Percentiles rank a stretch among this genome's conserved stretches.
Evolutionary conservation across 1,139 yeast species (phyloP).

Genomic region (Suhomyces kunorum): DNA sequence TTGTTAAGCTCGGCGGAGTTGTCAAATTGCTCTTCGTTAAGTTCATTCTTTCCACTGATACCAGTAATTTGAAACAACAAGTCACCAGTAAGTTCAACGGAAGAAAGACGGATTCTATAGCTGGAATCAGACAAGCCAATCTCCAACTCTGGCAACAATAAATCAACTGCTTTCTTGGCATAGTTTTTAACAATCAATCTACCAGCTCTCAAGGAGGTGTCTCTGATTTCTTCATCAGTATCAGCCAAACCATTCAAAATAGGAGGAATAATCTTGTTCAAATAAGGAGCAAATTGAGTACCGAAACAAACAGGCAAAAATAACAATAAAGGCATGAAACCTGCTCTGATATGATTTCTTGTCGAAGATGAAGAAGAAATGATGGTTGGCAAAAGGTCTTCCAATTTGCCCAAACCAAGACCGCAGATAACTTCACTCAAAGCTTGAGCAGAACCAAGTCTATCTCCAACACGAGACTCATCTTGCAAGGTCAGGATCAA

Average conservation of each 20-base stretch:
- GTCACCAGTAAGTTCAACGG: conserved; percentile 97
- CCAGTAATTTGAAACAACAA: conserved; percentile 93
- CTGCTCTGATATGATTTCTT: conserved; percentile 78
- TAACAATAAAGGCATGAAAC: conserved; percentile 86
- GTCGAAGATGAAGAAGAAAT: conserved; percentile 69
- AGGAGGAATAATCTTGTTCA: conserved; percentile 83
- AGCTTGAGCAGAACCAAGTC: conserved; percentile 97
- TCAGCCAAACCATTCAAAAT: conserved; percentile 92
- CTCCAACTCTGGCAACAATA: conserved; percentile 91
- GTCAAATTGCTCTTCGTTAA: conserved; percentile 61
- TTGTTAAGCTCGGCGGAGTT: conserved; percentile 62
- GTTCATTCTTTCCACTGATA: conserved; percentile 68
- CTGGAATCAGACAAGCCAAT: conserved; percentile 80
- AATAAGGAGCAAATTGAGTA: conserved; percentile 84
- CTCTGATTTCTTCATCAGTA: conserved; percentile 80
- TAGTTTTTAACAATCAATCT: conserved; percentile 87
- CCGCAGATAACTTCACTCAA: conserved; percentile 92
- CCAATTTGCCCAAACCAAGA: conserved; percentile 81
- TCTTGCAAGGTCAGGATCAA: conserved; percentile 76
- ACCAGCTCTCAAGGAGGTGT: conserved; percentile 90
- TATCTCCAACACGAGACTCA: conserved; percentile 82
- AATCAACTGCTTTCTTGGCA: conserved; percentile 90
- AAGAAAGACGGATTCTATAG: conserved; percentile 87
- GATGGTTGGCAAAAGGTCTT: conserved; percentile 81
- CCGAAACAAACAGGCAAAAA: conserved; percentile 96